A percentile compares a stretch with the other conserved stretches of the same genome.
phyloP scores from a whole-genome alignment of 1,139 yeast species.

The Candida labiduridarum region DNA sequence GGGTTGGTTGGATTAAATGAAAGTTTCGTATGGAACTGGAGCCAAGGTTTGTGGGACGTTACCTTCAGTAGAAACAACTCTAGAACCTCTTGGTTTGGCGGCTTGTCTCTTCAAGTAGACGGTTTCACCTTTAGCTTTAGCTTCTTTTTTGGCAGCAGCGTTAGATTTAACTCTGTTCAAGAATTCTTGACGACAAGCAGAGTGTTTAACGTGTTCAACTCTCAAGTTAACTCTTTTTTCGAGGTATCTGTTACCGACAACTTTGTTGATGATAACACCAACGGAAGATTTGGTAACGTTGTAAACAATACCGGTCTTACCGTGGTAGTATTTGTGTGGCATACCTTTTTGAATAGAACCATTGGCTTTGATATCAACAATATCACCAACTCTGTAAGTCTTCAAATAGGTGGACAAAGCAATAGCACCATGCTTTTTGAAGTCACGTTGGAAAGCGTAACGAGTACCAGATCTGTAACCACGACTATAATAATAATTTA shows the following conservation, averaged over 20 bases:
- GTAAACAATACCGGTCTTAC: conserved; percentile 99
- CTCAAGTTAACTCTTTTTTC: conserved; percentile 99
- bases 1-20: conserved; percentile 58
- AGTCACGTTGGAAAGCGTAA: conserved; percentile 99
- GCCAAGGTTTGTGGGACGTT: conserved; percentile 96
- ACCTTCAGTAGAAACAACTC: conserved; percentile 74
- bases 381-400: conserved; percentile 98
- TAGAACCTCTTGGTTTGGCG: conserved; percentile 93
- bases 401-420: conserved; percentile 96
- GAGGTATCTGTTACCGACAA: conserved; percentile 98
- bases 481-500: conserved; percentile 56
- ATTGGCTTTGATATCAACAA: conserved; percentile 98
- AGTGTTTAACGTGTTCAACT: conserved; percentile 99
- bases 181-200: conserved; percentile 99
- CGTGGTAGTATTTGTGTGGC: conserved; percentile 99
- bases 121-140: conserved; percentile 91
- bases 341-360: conserved; percentile 99
- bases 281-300: conserved; percentile 98
- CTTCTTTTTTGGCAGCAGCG: conserved; percentile 92
- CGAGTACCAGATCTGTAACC: conserved; percentile 99
- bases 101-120: conserved; percentile 98
- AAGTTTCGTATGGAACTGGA: conserved; percentile 99
- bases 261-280: conserved; percentile 97
- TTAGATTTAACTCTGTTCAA: conserved; percentile 96
- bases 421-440: conserved; percentile 96